Percentiles rank a stretch among this genome's conserved stretches.
Conservation (phyloP, 345 rosid genomes). For the Boechera divaricarpa region DNA sequence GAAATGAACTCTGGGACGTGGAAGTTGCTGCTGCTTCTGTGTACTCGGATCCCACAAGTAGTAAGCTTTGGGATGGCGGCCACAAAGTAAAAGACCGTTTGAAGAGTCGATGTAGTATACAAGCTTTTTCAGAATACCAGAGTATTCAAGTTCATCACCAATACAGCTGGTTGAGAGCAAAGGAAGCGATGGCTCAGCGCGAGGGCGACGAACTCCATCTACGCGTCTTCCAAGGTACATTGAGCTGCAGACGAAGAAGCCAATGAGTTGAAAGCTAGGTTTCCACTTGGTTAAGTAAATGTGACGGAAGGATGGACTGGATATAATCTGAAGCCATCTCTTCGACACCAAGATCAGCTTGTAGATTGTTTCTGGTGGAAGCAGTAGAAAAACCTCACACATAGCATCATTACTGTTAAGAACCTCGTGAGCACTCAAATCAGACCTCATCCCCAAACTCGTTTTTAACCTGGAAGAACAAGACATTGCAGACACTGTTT, state of each 20-base stretch:
- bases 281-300: constrained; percentile 55
- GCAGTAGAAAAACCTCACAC: constrained; percentile 53
- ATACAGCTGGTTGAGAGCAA: constrained; percentile 58
- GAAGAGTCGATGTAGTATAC: constrained; percentile 74
- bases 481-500: constrained; percentile 39
- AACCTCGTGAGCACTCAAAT: constrained; percentile 44
- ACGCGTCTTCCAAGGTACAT: constrained; percentile 56
- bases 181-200: constrained; percentile 58
- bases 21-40: constrained; percentile 48
- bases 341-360: constrained; percentile 57
- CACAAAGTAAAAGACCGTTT: constrained; percentile 66
- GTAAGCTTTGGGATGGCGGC: constrained; percentile 72
- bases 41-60: constrained; percentile 61
- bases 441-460: constrained; percentile 27
- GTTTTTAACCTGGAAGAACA: constrained; percentile 31
- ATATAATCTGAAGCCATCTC: constrained; percentile 62
- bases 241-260: constrained; percentile 60
- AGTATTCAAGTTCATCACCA: constrained; percentile 61
- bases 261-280: constrained; percentile 53
- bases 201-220: constrained; percentile 51
- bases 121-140: constrained; percentile 53
- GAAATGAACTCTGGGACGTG: constrained; percentile 61
- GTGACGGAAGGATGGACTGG: constrained; percentile 54
- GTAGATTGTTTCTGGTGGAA: constrained; percentile 58
- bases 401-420: constrained; percentile 57